Base-by-base conservation (phyloP, 495 filamentous ascomycete genomes). In the Clohesyomyces aquaticus region DNA sequence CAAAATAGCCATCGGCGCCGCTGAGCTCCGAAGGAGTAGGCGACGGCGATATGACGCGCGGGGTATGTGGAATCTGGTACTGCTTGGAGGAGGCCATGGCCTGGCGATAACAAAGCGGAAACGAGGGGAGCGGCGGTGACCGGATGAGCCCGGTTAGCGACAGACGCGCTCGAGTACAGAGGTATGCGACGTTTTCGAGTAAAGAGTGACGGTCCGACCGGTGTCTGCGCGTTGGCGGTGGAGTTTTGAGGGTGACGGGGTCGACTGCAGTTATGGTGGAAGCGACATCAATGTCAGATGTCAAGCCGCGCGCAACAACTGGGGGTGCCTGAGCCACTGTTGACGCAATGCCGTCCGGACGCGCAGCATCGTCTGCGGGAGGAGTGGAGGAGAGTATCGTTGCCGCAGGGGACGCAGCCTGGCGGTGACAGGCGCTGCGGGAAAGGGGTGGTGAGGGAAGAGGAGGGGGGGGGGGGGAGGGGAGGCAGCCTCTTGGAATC, bases 21-120 rank as follows among this genome's bases (percentile, higher is more conserved):
- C 72, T 68, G 21, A 43, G 47, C 21, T 77, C 76, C 11, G 77
- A 77, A 11, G 77, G 77, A 2, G 75, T 77, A 10, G 77, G 77
- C 19, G 77, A 77, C 9, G 77, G 77, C 12, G 77, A 78, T 48
- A 78, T 79, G 14, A 79, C 73, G 21, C 77, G 74, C 32, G 77
- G 77, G 25, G 76, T 79, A 16, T 65, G 41, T 8, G 77, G 77
- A 14, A 79, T 55, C 29, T 74, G 73, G 47, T 72, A 70, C 49
- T 71, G 68, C 50, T 25, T 27, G n/a, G 69, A 63, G n/a, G 74
- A 72, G 23, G 61, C 62, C 73, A 75, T 76, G 22, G 65, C 67
- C 42, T 69, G 66, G 38, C 49, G 66, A 58, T 59, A 72, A 49
- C 69, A 69, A 18, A 41, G 45, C 11, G 49, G 29, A 43, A 72